Evolutionary conservation across 257 asterid genomes (phyloP).

Genomic region (Galeopsis tetrahit): DNA sequence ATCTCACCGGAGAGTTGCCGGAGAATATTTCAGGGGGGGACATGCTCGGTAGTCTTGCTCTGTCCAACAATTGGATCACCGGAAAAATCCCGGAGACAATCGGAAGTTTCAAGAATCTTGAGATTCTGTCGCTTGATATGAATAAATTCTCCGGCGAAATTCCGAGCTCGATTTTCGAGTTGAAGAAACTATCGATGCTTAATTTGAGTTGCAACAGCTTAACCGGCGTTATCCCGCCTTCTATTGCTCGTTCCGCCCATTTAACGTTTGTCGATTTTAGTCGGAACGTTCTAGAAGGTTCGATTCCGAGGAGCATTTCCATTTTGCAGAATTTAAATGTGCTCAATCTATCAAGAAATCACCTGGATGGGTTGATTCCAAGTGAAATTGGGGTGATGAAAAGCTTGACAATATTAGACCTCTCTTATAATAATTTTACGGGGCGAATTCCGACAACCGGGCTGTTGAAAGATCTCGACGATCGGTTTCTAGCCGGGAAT

Average conservation of each 20-base stretch:
- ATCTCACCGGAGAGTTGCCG: slow-evolving; percentile 64
- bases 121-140: slow-evolving; percentile 46
- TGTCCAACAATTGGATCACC: slow-evolving; percentile 58
- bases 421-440: slow-evolving; percentile 63
- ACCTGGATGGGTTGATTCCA: slow-evolving; percentile 59
- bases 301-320: slow-evolving; percentile 49
- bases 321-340: slow-evolving; percentile 55
- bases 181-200: slow-evolving; percentile 47
- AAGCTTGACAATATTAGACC: slow-evolving; percentile 57
- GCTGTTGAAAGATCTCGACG: slow-evolving; percentile 47
- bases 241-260: slow-evolving; percentile 35
- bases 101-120: slow-evolving; percentile 53
- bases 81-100: slow-evolving; percentile 55
- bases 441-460: slow-evolving; percentile 59
- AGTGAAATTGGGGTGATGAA: slow-evolving; percentile 59
- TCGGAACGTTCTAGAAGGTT: slow-evolving; percentile 50
- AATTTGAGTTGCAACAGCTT: slow-evolving; percentile 53
- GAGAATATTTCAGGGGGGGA: slow-evolving; percentile 35
- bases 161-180: slow-evolving; percentile 47
- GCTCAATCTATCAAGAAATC: slow-evolving; percentile 69
- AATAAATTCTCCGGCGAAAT: slow-evolving; percentile 60
- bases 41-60: slow-evolving; percentile 43
- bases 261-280: slow-evolving; percentile 51
- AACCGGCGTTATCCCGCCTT: slow-evolving; percentile 56
- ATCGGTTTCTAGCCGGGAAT: slow-evolving; percentile 55